phyloP scores from a whole-genome alignment of 495 filamentous ascomycete species.

The Penicillium soppii region DNA sequence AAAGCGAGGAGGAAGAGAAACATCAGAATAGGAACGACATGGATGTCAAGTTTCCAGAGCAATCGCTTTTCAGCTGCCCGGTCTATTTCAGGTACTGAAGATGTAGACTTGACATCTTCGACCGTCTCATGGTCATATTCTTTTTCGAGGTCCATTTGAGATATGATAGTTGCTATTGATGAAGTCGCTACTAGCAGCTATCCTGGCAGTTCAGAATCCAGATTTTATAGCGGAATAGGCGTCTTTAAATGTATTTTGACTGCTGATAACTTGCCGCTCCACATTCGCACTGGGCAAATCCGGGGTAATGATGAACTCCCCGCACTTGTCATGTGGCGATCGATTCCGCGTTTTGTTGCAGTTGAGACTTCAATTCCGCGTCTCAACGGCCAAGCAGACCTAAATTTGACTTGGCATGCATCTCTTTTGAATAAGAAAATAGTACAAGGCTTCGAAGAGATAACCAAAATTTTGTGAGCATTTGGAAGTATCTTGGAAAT shows the following conservation, averaged over 20 bases:
- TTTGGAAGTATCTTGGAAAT: no score
- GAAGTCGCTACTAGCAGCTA: not conserved
- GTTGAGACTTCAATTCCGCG: not conserved
- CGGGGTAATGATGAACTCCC: constrained; percentile 3
- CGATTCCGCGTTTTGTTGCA: not conserved
- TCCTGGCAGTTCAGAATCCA: not conserved
- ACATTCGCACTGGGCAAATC: not conserved
- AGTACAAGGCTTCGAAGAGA: no score
- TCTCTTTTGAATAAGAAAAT: no score
- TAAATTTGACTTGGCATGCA: not conserved
- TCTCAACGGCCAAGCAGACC: not conserved
- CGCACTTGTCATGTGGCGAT: not conserved
- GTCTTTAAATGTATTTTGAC: not conserved
- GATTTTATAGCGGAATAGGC: not conserved
- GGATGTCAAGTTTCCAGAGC: constrained; percentile 39
- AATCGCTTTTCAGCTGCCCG: constrained; percentile 32
- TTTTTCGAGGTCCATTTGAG: constrained; percentile 15
- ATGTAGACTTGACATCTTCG: constrained; percentile 13
- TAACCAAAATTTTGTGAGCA: no score
- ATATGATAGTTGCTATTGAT: not conserved
- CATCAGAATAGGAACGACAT: constrained; percentile 39
- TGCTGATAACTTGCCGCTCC: not conserved
- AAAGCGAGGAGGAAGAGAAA: constrained; percentile 43
- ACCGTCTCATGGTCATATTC: constrained; percentile 11
- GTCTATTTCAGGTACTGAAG: constrained; percentile 9